Base-by-base conservation (phyloP, 345 rosid genomes). In the Hypericum androsaemum region DNA sequence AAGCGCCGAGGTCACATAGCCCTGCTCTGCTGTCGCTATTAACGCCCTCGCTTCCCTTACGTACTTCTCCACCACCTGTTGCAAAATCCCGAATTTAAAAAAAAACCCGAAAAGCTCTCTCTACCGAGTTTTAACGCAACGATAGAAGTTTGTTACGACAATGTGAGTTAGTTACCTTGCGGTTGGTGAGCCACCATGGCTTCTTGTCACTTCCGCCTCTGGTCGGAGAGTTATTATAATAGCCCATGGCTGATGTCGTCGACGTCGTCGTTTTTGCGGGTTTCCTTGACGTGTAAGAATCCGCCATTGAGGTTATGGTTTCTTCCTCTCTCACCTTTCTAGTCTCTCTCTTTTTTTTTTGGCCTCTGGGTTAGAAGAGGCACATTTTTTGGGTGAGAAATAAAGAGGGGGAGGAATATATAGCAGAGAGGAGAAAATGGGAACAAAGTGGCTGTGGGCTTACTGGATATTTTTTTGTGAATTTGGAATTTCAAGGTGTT, bases 111-210 rank as follows among this genome's bases (percentile, higher is more conserved):
- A 2, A 42, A 3, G 39, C 16, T 10, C 55, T 59, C 13, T 43
- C 8, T 45, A 28, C 12, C 28, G 39, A 14, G 10, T 37, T 5
- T 36, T 16, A 39, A 39, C 37, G 3, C 4, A 41, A 5, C 12
- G 16, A 47, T 2, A 7, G 37, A 12, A 61, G n/a, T n/a, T n/a
- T n/a, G n/a, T n/a, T 12, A 44, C 15, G 10, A 49, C 40, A 13
- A 8, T 2, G 12, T 50, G n/a, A n/a, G n/a, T 32, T n/a, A 3
- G 15, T 42, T 63, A 83, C 98, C 95, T 79, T 90, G 55, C 87
- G 64, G 68, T 81, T 83, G 66, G 71, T 84, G 59, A 84, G 86
- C 98, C 98, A 90, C 95, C 96, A 84, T 67, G 75, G 94, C 56
- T 73, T 84, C 69, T 71, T 79, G 43, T 80, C 80, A 60, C 39